phyloP scores from a whole-genome alignment of 176 grass and related monocot species.

The Triticum timopheevii region DNA sequence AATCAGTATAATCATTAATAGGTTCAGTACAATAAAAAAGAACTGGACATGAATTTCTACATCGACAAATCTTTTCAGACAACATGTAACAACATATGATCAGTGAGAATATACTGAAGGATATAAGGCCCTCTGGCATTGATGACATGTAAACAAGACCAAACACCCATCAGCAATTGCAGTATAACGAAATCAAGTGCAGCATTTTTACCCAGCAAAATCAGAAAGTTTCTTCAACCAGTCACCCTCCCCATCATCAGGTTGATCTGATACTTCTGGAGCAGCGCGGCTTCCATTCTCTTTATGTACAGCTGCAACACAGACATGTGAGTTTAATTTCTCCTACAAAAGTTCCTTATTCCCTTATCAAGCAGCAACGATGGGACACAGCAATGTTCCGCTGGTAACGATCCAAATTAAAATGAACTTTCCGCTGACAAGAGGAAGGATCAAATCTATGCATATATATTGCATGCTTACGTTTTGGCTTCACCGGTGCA shows the following conservation, averaged over 20 bases:
- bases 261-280: slow-evolving; percentile 45
- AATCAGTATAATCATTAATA: neutral
- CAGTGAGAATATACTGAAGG: neutral
- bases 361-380: neutral
- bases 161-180: neutral
- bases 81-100: neutral
- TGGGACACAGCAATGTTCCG: neutral
- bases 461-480: slow-evolving; percentile 36
- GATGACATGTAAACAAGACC: neutral
- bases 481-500: slow-evolving; percentile 48
- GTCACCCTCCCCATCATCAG: slow-evolving; percentile 56
- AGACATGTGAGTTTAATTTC: slow-evolving; percentile 14
- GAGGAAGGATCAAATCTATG: neutral
- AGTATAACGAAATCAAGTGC: neutral
- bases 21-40: neutral
- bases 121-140: neutral
- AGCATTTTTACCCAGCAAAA: slow-evolving; percentile 90
- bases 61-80: neutral
- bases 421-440: slow-evolving; percentile 17
- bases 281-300: slow-evolving; percentile 39
- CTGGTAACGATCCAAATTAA: slow-evolving; percentile 14
- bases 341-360: neutral
- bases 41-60: neutral
- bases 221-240: slow-evolving; percentile 87
- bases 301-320: slow-evolving; percentile 48